These are phyloP conservation scores for Lupinus albus DNA, from an alignment of 306 rosid genomes.

Conservation along the genomic window DNA sequence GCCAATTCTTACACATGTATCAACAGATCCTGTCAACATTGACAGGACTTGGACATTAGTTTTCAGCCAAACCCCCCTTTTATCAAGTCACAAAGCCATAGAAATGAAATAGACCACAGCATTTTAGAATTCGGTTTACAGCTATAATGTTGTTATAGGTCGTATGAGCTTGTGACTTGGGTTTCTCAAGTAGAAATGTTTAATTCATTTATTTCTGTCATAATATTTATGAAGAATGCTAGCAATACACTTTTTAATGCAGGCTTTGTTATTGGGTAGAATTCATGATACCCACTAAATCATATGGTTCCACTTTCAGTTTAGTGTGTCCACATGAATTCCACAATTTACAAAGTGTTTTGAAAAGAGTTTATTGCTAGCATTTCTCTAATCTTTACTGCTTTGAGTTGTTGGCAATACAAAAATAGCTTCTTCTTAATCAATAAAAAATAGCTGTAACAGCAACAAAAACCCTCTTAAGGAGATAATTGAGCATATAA, in stretches of 20 bases:
- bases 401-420: constrained; percentile 6
- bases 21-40: background rate
- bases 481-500: background rate
- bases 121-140: constrained; percentile 3
- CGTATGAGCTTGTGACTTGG: background rate
- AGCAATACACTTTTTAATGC: too few relatives aligned
- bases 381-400: too few relatives aligned
- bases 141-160: constrained; percentile 6
- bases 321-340: too few relatives aligned
- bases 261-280: too few relatives aligned
- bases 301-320: too few relatives aligned
- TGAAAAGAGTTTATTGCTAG: too few relatives aligned
- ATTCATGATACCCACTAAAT: too few relatives aligned
- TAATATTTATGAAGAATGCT: background rate
- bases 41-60: constrained; percentile 1
- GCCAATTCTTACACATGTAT: constrained; percentile 6
- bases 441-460: background rate
- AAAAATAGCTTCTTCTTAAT: constrained; percentile 15
- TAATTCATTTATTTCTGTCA: constrained; percentile 16
- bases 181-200: constrained; percentile 8
- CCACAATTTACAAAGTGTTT: too few relatives aligned
- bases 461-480: background rate
- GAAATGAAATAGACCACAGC: constrained; percentile 14
- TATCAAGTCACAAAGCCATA: background rate
- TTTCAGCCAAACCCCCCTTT: background rate